phyloP scores from a whole-genome alignment of 331 rosid genomes.

The Erythrophleum ivorense region DNA sequence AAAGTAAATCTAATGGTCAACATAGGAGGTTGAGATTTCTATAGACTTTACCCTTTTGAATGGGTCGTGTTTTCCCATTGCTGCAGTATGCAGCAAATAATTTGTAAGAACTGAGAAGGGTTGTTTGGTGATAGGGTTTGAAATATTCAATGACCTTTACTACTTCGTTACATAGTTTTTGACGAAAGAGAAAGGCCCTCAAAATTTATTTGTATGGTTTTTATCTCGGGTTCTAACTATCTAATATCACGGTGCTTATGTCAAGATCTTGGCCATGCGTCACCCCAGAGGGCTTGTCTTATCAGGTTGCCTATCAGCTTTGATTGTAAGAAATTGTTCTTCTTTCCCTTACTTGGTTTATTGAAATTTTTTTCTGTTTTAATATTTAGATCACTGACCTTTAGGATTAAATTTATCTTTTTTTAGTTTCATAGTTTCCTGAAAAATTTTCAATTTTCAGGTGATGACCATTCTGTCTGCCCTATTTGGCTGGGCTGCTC shows the following conservation, averaged over 20 bases:
- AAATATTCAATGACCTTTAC: neutral
- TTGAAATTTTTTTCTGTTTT: neutral
- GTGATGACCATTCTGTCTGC: slow-evolving; percentile 95
- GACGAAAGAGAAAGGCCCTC: neutral
- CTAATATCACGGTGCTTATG: slow-evolving; percentile 40
- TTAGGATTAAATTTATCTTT: neutral
- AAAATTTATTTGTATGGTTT: neutral
- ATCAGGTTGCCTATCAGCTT: slow-evolving; percentile 80
- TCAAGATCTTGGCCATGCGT: slow-evolving; percentile 94
- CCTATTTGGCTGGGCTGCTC: slow-evolving; percentile 97
- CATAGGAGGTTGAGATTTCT: neutral
- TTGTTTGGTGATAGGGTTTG: slow-evolving; percentile 30
- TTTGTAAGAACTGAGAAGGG: neutral
- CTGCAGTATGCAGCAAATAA: neutral
- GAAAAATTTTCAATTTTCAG: slow-evolving; percentile 49
- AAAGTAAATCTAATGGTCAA: too few relatives aligned
- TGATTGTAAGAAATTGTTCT: slow-evolving; percentile 71
- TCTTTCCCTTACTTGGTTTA: neutral
- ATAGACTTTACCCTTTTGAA: neutral
- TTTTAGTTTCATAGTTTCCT: slow-evolving; percentile 32
- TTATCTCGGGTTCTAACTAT: slow-evolving; percentile 21
- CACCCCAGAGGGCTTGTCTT: slow-evolving; percentile 88
- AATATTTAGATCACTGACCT: neutral
- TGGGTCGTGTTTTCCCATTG: neutral
- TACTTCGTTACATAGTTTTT: slow-evolving; percentile 13